Base-by-base conservation (phyloP, 805 yeast genomes). In the Pichia rugopelliculosa region DNA sequence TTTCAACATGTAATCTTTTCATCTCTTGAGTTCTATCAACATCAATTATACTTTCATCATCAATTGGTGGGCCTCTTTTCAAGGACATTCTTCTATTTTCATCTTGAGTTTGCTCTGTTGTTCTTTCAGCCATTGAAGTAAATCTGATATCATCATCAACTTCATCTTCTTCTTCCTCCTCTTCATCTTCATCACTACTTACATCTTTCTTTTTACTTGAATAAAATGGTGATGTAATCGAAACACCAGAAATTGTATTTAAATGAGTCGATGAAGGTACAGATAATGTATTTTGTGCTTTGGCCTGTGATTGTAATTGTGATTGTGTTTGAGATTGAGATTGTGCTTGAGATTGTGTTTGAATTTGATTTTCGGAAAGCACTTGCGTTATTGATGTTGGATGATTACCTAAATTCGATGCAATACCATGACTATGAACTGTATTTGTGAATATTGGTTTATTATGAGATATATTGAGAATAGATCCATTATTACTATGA, bases 31-130 rank as follows among this genome's bases (percentile, higher is more conserved):
- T 52, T 47, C 59, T 59, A 44, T 48, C 54, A 36, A 54, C 58
- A 26, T 56, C 59, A 36, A 58, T 38, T 10, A 65, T 49, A n/a
- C 36, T 34, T 54, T 73, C 73, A n/a, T 76, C 69, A 33, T 74
- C 66, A 11, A 76, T 66, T 0, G 83, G 80, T 54, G 71, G 77
- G 54, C 84, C 67, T 53, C 79, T 36, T 20, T 39, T 79, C 40
- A 68, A 47, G 2, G 69, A 66, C 54, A 60, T 55, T 46, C 68
- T 54, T 58, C 61, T 51, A 48, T 52, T 54, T 47, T 65, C 58
- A 59, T 66, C 57, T 49, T 59, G 33, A 58, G 56, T 46, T 55
- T 56, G 53, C 54, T 58, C 46, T 54, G 54, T 53, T 47, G 56
- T 41, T 58, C 65, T 38, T 59, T 56, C 62, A 56, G 38, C 23